Percentiles rank a stretch among this genome's conserved stretches.
Evolutionary conservation across 495 filamentous ascomycete species (phyloP).

Genomic region (Extremus antarcticus): DNA sequence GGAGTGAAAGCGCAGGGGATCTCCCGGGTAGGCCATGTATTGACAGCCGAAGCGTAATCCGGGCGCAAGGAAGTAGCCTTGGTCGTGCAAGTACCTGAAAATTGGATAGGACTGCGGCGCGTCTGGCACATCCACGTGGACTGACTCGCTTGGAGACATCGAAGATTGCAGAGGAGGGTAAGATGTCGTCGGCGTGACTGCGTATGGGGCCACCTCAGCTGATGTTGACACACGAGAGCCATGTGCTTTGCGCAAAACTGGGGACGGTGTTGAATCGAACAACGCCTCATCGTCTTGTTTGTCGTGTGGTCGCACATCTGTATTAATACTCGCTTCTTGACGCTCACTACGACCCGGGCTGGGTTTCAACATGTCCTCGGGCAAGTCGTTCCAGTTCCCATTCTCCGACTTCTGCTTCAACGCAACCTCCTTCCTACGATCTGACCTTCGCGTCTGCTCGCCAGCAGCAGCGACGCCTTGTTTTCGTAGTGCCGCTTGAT

Average conservation of each 20-base stretch:
- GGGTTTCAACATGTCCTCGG: conserved; percentile 18
- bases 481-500: conserved; percentile 20
- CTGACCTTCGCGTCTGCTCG: conserved; percentile 18
- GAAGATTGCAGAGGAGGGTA: conserved; percentile 38
- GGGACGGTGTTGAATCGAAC: conserved; percentile 28
- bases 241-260: not conserved
- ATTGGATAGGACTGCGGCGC: conserved; percentile 48
- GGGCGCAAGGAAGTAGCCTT: conserved; percentile 78
- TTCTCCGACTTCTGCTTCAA: conserved; percentile 15
- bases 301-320: not conserved
- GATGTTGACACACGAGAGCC: not conserved
- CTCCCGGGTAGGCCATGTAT: conserved; percentile 88
- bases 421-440: conserved; percentile 18
- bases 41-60: conserved; percentile 91
- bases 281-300: conserved; percentile 23
- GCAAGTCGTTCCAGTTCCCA: conserved; percentile 19
- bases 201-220: conserved; percentile 26
- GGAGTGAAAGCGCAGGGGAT: conserved; percentile 86
- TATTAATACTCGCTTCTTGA: conserved; percentile 4
- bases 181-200: conserved; percentile 52
- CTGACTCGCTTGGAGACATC: conserved; percentile 17
- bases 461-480: conserved; percentile 34
- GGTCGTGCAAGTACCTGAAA: conserved; percentile 65
- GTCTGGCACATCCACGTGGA: conserved; percentile 27
- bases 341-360: not conserved